Evolutionary conservation across 1,139 yeast species (phyloP).

Genomic region (Wickerhamomyces sp.): DNA sequence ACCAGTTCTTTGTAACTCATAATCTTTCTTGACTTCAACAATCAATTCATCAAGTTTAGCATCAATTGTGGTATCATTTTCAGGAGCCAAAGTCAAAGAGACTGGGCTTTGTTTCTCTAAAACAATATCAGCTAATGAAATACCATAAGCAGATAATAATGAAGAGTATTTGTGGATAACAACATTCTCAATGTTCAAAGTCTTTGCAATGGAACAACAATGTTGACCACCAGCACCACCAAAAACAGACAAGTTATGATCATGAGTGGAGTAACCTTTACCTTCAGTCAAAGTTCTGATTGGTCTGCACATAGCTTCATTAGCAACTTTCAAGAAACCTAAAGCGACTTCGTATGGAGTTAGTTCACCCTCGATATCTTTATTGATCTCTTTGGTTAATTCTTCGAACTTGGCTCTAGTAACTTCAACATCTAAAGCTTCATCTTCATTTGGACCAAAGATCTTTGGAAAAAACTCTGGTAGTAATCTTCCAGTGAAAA

Average conservation of each 20-base stretch:
- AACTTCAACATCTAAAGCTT: slow-evolving; percentile 40
- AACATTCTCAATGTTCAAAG: slow-evolving; percentile 41
- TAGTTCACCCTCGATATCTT: slow-evolving; percentile 28
- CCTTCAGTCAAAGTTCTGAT: slow-evolving; percentile 51
- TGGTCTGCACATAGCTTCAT: slow-evolving; percentile 53
- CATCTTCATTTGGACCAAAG: slow-evolving; percentile 53
- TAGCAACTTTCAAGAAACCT: slow-evolving; percentile 51
- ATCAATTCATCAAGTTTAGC: slow-evolving; percentile 30
- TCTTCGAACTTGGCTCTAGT: slow-evolving; percentile 35
- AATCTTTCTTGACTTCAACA: slow-evolving; percentile 5
- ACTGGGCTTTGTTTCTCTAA: slow-evolving; percentile 65
- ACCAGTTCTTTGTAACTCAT: no score
- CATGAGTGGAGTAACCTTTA: slow-evolving; percentile 41
- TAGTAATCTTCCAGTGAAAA: slow-evolving; percentile 44
- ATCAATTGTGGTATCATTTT: slow-evolving; percentile 23
- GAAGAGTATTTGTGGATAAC: slow-evolving; percentile 50
- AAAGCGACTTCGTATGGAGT: slow-evolving; percentile 44
- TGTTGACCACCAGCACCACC: slow-evolving; percentile 66
- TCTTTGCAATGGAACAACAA: slow-evolving; percentile 45
- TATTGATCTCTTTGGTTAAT: slow-evolving; percentile 39
- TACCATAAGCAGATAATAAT: slow-evolving; percentile 52
- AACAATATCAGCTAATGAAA: slow-evolving; percentile 51
- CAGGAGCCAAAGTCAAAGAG: slow-evolving; percentile 30
- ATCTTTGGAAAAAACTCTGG: slow-evolving; percentile 54
- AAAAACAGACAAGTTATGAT: slow-evolving; percentile 46